Evolutionary conservation across 164 flowering plant species (phyloP), one percentile per base, ranked within the genome.

Genomic region (Magnolia sinica): DNA sequence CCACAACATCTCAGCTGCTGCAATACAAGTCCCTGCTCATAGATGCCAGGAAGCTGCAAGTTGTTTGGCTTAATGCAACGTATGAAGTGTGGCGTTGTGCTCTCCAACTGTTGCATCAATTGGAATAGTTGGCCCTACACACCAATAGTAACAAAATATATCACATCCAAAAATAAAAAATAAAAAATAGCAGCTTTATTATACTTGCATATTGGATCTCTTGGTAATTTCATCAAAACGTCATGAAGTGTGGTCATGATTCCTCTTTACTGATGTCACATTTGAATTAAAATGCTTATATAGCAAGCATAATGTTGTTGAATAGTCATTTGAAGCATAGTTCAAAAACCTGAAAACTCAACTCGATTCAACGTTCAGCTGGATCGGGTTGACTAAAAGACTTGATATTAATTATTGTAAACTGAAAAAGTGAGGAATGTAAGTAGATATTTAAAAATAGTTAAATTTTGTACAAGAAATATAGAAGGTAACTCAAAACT

Each of bases 1-100:
- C 99, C 98, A 87, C 98, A 94, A 81, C 99, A 96, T 79, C 94
- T 85, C 51, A 96, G 87, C 82, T 96, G 99, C 83, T 94, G 98
- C 82, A 94, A 76, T 52, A 96, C 96, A 63, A 94, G 91, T 70
- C 85, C 91, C 87, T 94, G 98, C 75, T 94, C 91, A 79, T 94
- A 96, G 37, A 75, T 76, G 77, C 91, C 88, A 76, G 99, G 97
- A 84, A 91, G 87, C 76, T 94, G 98, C 70, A 76, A 75, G 77
- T 82, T 89, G 83, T 96, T 96, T 74, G 99, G 98, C 87, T 94
- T 93, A 76, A 96, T 90, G 80, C 99, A 96, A 50, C 98, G 97
- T 59, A 96, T 94, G 81, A 96, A 96, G 85, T 96, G 99, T 73
- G 99, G 96, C 10, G 96, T 93, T 7, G 98, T 96, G 79, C 50